Percentiles rank a stretch among this genome's conserved stretches.
Evolutionary conservation across 306 rosid genomes (phyloP).

Genomic region (Vigna mungo): DNA sequence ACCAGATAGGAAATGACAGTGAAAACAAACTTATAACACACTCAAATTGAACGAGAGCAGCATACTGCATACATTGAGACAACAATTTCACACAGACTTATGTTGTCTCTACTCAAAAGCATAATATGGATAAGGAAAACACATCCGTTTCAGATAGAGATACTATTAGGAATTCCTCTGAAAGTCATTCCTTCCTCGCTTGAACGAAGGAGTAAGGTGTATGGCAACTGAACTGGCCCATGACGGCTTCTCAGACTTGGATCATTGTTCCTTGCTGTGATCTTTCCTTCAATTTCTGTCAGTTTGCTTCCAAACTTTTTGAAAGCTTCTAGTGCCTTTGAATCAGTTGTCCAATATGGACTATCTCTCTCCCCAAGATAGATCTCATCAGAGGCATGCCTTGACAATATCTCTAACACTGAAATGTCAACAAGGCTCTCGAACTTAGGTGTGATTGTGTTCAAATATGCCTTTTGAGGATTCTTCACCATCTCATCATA

Average conservation of each 20-base stretch:
- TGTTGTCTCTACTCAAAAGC: background rate
- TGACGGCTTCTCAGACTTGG: conserved; percentile 45
- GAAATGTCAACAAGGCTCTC: conserved; percentile 63
- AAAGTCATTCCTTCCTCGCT: conserved; percentile 70
- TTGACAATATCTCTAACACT: conserved; percentile 70
- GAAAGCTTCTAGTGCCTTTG: conserved; percentile 22
- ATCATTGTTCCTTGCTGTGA: conserved; percentile 35
- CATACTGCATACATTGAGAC: background rate
- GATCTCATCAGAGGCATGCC: conserved; percentile 70
- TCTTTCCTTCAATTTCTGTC: conserved; percentile 39
- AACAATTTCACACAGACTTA: background rate
- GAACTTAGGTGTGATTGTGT: conserved; percentile 54
- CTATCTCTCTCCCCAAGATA: conserved; percentile 45
- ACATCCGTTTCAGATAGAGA: conserved; percentile 47
- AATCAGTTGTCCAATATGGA: background rate
- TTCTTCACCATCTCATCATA: conserved; percentile 60
- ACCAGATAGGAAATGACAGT: too few relatives aligned
- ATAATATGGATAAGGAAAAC: background rate
- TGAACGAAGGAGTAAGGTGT: conserved; percentile 67
- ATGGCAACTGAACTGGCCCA: conserved; percentile 70
- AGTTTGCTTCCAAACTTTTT: conserved; percentile 47
- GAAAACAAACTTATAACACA: too few relatives aligned
- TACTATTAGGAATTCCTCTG: conserved; percentile 78
- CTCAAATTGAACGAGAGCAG: background rate
- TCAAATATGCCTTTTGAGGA: conserved; percentile 46